A percentile compares a stretch with the other conserved stretches of the same genome.
phyloP scores from a whole-genome alignment of 768 basidiomycete species.

The Infundibulicybe gibba region DNA sequence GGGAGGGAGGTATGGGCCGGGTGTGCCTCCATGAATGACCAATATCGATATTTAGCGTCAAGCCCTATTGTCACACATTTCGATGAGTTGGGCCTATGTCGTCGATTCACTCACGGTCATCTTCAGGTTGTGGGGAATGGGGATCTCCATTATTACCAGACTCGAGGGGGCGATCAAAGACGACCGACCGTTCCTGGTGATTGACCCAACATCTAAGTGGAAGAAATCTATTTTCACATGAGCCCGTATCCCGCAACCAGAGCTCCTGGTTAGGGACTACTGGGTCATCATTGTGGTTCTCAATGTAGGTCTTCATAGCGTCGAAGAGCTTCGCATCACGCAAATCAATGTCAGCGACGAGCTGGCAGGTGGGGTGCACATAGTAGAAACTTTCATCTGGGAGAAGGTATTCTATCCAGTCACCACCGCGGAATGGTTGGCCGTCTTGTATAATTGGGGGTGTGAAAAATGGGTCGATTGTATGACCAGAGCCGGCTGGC shows the following conservation, averaged over 20 bases:
- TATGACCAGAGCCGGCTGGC: too few species aligned
- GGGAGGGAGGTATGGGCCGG: conserved; percentile 54
- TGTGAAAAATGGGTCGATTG: too few species aligned
- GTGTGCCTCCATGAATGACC: conserved; percentile 45
- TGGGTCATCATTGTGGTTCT: conserved; percentile 25
- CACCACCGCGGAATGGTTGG: conserved; percentile 15
- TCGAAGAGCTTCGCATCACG: conserved; percentile 48
- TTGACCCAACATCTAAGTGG: conserved; percentile 60
- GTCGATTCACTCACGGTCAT: conserved; percentile 39
- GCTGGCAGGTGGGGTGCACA: conserved; percentile 54
- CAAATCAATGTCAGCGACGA: conserved; percentile 72
- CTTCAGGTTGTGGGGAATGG: conserved; percentile 13
- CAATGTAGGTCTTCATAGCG: conserved; percentile 46
- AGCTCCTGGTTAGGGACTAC: conserved; percentile 40
- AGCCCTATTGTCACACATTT: conserved; percentile 42
- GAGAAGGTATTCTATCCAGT: conserved; percentile 76
- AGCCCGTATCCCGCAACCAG: conserved; percentile 52
- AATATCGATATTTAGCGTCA: conserved; percentile 77
- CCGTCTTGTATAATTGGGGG: too few species aligned
- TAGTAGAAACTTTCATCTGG: conserved; percentile 74
- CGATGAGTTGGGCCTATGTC: not conserved
- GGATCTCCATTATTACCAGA: conserved; percentile 18
- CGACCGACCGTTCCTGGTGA: conserved; percentile 53
- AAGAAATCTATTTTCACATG: conserved; percentile 23
- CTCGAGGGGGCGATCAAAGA: conserved; percentile 26